These are phyloP conservation scores for Paracamarosporium sp. DNA, from an alignment of 2,329 filamentous ascomycete species.

Conservation along the genomic window DNA sequence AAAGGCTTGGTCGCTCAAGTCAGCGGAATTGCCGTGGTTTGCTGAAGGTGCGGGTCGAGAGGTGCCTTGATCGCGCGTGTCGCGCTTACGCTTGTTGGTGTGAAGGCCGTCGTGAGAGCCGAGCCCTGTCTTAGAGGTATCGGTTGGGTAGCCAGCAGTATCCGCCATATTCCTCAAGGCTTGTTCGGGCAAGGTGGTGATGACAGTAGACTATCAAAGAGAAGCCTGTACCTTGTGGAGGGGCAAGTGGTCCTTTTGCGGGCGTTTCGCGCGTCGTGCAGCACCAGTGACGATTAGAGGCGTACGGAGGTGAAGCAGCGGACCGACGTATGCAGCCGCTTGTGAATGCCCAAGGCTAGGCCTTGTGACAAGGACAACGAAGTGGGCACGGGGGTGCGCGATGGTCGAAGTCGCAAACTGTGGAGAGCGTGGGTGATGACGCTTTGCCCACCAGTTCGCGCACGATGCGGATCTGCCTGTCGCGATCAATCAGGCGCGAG, in stretches of 20 bases:
- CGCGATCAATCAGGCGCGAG: constrained; percentile 35
- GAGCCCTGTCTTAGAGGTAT: constrained; percentile 38
- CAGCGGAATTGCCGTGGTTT: constrained; percentile 36
- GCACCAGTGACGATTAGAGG: constrained; percentile 24
- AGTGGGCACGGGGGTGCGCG: constrained; percentile 18
- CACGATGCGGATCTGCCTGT: constrained; percentile 24
- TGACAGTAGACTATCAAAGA: constrained; percentile 16
- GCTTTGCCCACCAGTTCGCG: constrained; percentile 34
- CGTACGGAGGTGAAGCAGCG: constrained; percentile 22
- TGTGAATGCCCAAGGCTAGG: constrained; percentile 8
- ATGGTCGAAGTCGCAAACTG: constrained; percentile 33
- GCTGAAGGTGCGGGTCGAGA: constrained; percentile 44
- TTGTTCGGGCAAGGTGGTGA: constrained; percentile 10
- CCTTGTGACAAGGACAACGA: constrained; percentile 21
- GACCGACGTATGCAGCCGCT: constrained; percentile 26
- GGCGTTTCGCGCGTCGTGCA: constrained; percentile 14
- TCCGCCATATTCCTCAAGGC: constrained; percentile 39
- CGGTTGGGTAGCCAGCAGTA: constrained; percentile 46
- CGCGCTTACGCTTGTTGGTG: constrained; percentile 56
- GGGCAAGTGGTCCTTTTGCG: constrained; percentile 22
- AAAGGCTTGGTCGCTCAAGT: constrained; percentile 45
- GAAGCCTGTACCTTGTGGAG: constrained; percentile 23
- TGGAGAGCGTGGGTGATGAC: constrained; percentile 21
- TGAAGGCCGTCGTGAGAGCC: constrained; percentile 36
- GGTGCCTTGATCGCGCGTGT: constrained; percentile 51